Conservation (phyloP, 2,329 filamentous ascomycete species). For the Botrytis porri region DNA sequence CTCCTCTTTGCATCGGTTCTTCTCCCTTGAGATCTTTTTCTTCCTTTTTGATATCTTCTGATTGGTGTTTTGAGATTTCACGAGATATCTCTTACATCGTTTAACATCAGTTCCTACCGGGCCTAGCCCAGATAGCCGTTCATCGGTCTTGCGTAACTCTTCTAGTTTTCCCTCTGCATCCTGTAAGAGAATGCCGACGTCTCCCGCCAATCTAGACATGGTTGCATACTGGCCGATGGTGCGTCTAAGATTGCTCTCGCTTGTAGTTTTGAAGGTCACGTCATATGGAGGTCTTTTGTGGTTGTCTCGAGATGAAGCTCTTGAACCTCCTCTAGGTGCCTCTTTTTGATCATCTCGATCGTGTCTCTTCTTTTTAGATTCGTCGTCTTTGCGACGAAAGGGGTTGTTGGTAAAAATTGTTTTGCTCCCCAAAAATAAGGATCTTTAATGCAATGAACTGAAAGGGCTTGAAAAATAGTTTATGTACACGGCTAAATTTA, state of each 20-base stretch:
- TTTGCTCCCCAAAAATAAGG: neutral
- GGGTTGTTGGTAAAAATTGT: neutral
- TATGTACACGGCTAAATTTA: neutral
- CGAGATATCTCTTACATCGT: too few species aligned
- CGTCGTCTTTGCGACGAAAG: neutral
- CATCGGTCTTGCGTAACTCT: neutral
- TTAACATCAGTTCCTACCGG: neutral
- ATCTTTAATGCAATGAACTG: neutral
- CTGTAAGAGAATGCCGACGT: neutral
- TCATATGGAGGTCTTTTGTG: neutral
- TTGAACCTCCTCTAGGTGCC: neutral
- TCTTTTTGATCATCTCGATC: neutral
- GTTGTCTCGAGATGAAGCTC: neutral
- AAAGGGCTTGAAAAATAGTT: too few species aligned
- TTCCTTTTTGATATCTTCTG: neutral
- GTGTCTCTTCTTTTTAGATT: neutral
- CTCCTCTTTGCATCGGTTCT: rapidly evolving
- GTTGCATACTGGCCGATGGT: neutral
- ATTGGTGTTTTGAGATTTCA: neutral
- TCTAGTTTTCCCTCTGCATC: neutral
- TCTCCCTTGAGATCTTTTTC: neutral
- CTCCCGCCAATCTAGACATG: neutral
- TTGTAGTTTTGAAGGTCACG: neutral
- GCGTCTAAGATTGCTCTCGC: rapidly evolving
- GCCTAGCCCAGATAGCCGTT: rapidly evolving